Evolutionary conservation across 345 rosid species (phyloP), one percentile per base, ranked within the genome.

Genomic region (Raphanus sativus): DNA sequence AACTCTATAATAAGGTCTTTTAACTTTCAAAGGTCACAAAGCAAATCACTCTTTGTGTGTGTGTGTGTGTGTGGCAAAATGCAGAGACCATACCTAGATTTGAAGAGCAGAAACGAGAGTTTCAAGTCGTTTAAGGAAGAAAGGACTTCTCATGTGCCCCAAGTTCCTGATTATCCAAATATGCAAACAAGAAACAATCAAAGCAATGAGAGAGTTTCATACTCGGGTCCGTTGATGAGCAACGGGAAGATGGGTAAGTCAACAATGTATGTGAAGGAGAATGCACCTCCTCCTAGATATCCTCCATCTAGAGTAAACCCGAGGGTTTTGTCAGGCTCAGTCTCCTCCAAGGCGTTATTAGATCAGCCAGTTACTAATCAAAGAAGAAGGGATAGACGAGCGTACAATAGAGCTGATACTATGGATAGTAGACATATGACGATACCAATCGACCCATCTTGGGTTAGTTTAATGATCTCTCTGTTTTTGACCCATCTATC

Each of bases 201-300:
- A 52, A 34, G 29, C 25, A 58, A 56, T 30, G 79, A 50, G 15
- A 80, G 82, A 74, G 60, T 69, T 30, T 63, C 75, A 62, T 5
- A 74, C 34, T 80, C 82, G 15, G 82, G 82, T 74, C 79, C 82
- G 28, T 6, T 69, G 62, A 64, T 75, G 63, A 80, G 63, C 63
- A 75, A 64, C 24, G 58, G n/a, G 75, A 56, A 5, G 42, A n/a
- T 58, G 68, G 48, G 48, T 42, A 64, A 16, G 58, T 42, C 75
- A 30, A 55, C 61, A 30, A 48, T 25, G 63, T 4, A 64, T 48
- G 75, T 69, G n/a, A 80, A 80, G 4, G 83, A 80, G 34, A 69
- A 69, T 45, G 79, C 68, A 29, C 52, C 38, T 64, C 71, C 82
- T 29, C 75, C 82, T 40, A 69, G 67, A 74, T 25, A 74, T 32